Percentiles rank a stretch among this genome's conserved stretches.
phyloP scores from a whole-genome alignment of 208 protist genomes.

The Giardia duodenalis region DNA sequence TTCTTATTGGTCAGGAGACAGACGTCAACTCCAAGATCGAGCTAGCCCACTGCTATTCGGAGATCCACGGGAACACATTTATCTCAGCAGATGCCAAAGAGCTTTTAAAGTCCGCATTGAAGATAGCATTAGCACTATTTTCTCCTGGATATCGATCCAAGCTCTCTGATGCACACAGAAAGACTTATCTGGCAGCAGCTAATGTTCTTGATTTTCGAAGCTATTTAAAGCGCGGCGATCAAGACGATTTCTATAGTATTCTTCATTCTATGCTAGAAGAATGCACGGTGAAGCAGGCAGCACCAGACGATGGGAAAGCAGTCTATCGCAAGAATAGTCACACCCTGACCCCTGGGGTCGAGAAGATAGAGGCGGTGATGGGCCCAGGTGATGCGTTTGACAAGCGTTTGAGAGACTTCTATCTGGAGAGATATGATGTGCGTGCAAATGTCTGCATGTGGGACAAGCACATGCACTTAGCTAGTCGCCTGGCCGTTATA shows the following conservation, averaged over 20 bases:
- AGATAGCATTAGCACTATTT: background rate
- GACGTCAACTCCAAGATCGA: background rate
- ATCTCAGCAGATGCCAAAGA: background rate
- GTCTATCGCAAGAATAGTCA: background rate
- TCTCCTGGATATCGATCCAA: background rate
- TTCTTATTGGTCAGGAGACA: background rate
- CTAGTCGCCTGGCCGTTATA: background rate
- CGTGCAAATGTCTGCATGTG: background rate
- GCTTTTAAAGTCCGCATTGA: background rate
- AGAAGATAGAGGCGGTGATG: background rate
- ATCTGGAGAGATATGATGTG: background rate
- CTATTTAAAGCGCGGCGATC: background rate
- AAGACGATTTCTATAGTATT: background rate
- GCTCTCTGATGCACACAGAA: background rate
- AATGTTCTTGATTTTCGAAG: background rate
- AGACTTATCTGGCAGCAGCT: background rate
- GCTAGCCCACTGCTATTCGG: background rate
- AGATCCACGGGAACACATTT: background rate
- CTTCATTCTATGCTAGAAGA: too few species aligned
- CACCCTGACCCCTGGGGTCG: background rate
- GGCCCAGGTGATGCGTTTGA: background rate
- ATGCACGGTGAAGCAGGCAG: background rate
- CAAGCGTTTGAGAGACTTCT: constrained; percentile 6
- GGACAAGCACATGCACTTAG: background rate
- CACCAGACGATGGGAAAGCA: background rate